phyloP scores from a whole-genome alignment of 371 early-diverging fungal genomes.

The Rhizopus sp. region DNA sequence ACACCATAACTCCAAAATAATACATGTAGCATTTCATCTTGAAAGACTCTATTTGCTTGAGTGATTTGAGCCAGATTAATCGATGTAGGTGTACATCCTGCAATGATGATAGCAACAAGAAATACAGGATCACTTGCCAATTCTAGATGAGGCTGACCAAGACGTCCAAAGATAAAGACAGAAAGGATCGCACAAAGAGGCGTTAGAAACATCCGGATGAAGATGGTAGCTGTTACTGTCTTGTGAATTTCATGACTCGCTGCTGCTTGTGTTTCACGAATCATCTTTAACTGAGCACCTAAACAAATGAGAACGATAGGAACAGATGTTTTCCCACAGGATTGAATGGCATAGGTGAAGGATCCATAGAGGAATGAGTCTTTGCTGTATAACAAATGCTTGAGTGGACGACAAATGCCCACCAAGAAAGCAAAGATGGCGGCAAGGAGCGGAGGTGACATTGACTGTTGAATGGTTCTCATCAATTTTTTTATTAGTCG shows the following conservation, averaged over 20 bases:
- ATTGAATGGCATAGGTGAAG: conserved; percentile 63
- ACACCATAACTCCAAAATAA: conserved; percentile 66
- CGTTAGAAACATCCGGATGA: conserved; percentile 47
- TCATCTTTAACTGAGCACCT: conserved; percentile 60
- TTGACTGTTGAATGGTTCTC: conserved; percentile 22
- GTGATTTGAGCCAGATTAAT: conserved; percentile 61
- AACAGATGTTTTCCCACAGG: conserved; percentile 68
- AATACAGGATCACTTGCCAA: conserved; percentile 57
- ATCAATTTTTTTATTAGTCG: not conserved
- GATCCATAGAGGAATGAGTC: conserved; percentile 56
- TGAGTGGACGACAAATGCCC: conserved; percentile 56
- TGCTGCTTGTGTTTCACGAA: conserved; percentile 13
- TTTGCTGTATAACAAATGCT: conserved; percentile 50
- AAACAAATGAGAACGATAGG: conserved; percentile 71
- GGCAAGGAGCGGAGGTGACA: conserved; percentile 70
- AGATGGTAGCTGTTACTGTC: conserved; percentile 37
- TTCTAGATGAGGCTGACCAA: conserved; percentile 34
- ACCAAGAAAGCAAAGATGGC: conserved; percentile 59
- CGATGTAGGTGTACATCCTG: conserved; percentile 60
- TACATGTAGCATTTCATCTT: conserved; percentile 58
- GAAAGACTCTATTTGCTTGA: conserved; percentile 57
- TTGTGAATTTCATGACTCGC: conserved; percentile 15
- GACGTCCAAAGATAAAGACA: conserved; percentile 39
- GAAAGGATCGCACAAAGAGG: conserved; percentile 51
- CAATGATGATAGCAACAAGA: conserved; percentile 48